Evolutionary conservation across 352 stramenopile genomes (phyloP), one percentile per base, ranked within the genome.

Genomic region (Pythium aquatile): DNA sequence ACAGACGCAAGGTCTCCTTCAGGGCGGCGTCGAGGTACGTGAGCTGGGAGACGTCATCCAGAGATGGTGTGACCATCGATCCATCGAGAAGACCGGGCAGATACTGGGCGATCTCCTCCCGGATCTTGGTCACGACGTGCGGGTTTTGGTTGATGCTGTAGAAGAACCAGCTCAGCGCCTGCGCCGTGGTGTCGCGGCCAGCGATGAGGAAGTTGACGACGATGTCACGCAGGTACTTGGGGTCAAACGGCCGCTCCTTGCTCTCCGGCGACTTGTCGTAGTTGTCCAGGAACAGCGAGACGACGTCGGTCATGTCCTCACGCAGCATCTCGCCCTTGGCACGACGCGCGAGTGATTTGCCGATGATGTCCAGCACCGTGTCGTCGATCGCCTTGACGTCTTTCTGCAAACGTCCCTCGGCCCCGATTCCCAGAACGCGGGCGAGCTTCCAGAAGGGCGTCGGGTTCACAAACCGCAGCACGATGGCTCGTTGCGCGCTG

Each of bases 141-240:
- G 81, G 80, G 47, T 93, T 66, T 29, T 75, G 62, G 48, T 44
- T 75, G 30, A 93, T 61, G 51, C 70, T 63, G 57, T 83, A 84
- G 49, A 93, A 83, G 61, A 90, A 83, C 85, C 85, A 94, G 16
- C 55, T 76, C 4, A 94, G 62, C 10, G 80, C 70, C 54, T 75
- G 69, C 14, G 85, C 68, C 0, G 84, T 91, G 0, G 83, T 88
- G 68, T 94, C 85, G 24, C 84, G 70, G 17, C 85, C 85, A 46
- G 81, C 85, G n/a, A 88, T 82, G 54, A 93, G 68, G 52, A 94
- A 88, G 35, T 81, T 83, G 30, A 94, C 70, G 17, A 92, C 73
- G 42, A 92, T 75, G 62, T 93, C 80, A 11, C 81, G 70, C 30
- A 93, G 49, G 55, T 72, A 81, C 29, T 69, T 70, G 24, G 72